A percentile compares a stretch with the other conserved stretches of the same genome.
Evolutionary conservation across 1,139 yeast genomes (phyloP).

Genomic region (Hyphopichia buzzinii): DNA sequence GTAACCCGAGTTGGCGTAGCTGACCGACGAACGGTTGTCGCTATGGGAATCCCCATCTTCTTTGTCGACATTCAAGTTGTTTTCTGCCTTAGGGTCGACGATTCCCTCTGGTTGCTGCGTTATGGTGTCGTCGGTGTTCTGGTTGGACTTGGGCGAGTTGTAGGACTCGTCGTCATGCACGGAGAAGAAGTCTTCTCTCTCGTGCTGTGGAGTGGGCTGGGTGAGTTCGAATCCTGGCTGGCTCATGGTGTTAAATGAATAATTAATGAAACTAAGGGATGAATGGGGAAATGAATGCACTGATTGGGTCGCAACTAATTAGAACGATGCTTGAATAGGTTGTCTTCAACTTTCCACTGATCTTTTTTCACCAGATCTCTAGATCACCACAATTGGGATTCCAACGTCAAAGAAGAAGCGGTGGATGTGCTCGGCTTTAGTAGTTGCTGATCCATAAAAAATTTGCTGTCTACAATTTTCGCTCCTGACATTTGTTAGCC

Average conservation of each 20-base stretch:
- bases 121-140: constrained; percentile 4
- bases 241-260: neutral
- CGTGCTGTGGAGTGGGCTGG: constrained; percentile 4
- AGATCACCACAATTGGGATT: too few species aligned
- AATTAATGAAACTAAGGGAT: too few species aligned
- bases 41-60: neutral
- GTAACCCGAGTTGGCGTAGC: constrained; percentile 36
- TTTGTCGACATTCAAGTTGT: constrained; percentile 2
- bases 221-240: constrained; percentile 2
- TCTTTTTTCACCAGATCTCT: too few species aligned
- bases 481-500: too few species aligned
- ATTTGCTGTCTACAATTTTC: too few species aligned
- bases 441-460: too few species aligned
- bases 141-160: neutral
- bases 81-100: constrained; percentile 1
- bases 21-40: constrained; percentile 11
- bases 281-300: too few species aligned
- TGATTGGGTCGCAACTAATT: too few species aligned
- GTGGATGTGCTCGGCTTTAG: too few species aligned
- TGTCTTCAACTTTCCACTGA: too few species aligned
- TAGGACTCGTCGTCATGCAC: constrained; percentile 1
- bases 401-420: too few species aligned
- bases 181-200: neutral
- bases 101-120: constrained; percentile 2
- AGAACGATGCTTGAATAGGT: too few species aligned